Evolutionary conservation across 306 rosid species (phyloP), one percentile per base, ranked within the genome.

Genomic region (Senna tora): DNA sequence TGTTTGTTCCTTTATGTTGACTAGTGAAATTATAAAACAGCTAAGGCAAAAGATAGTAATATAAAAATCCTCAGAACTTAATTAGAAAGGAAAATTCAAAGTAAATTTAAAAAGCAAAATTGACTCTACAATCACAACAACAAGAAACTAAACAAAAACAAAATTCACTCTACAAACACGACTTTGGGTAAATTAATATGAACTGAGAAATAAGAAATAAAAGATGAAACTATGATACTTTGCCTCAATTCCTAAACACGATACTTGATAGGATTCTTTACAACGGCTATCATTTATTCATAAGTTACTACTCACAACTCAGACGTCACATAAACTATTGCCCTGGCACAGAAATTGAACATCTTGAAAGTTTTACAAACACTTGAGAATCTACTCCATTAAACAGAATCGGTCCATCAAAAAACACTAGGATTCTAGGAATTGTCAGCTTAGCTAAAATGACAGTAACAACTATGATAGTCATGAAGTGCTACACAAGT

Each of bases 291-390:
- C 32, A 53, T 50, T 9, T 10, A 28, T 10, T 6, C 12, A 36
- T 33, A n/a, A 67, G 22, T 36, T 10, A 51, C 61, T 7, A 13
- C 69, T 43, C 7, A 47, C 9, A 47, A n/a, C 30, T 25, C 30
- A 25, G 30, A 25, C 30, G 14, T 42, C 65, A 50, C 5, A 51
- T 58, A 41, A 42, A 12, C 55, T 33, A 10, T 16, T 4, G 56
- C 32, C 34, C 43, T 32, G 2, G 1, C 38, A 49, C 68, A 68
- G 46, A 52, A 51, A 22, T 51, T 52, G 38, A 33, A 21, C 11
- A 59, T 67, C 71, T 34, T 57, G 52, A 28, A 58, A 73, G 15
- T n/a, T 60, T 43, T 54, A 43, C 20, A 71, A 32, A 70, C 56
- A 33, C 63, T 32, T 10, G 16, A 11, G 28, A 28, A 25, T 20